Percentiles rank a stretch among this genome's conserved stretches.
phyloP scores from a whole-genome alignment of 768 basidiomycete genomes.

The Leucocoprinus birnbaumii region DNA sequence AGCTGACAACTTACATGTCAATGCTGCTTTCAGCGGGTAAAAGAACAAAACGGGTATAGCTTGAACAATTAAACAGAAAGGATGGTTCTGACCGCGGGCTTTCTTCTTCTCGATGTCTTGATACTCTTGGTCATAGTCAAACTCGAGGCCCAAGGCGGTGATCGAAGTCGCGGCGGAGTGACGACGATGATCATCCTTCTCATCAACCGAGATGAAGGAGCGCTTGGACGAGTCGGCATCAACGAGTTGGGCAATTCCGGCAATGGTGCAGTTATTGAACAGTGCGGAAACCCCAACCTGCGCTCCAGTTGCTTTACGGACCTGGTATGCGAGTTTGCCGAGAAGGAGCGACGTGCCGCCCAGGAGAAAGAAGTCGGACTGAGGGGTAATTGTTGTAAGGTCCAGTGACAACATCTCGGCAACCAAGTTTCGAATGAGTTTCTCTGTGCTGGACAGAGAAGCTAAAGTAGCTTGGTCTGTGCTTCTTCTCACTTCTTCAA shows the following conservation, averaged over 20 bases:
- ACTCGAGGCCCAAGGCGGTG: constrained; percentile 23
- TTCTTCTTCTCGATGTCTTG: constrained; percentile 18
- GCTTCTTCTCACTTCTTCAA: constrained; percentile 25
- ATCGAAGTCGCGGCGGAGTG: constrained; percentile 16
- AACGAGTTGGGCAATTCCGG: constrained; percentile 36
- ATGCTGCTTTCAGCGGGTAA: constrained; percentile 40
- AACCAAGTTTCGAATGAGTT: constrained; percentile 34
- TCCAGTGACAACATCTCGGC: constrained; percentile 30
- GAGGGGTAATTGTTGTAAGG: constrained; percentile 22
- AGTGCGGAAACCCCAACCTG: constrained; percentile 34
- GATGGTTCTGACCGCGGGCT: constrained; percentile 31
- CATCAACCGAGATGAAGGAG: constrained; percentile 9
- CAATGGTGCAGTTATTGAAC: constrained; percentile 39
- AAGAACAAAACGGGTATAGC: constrained; percentile 39
- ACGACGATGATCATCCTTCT: constrained; percentile 8
- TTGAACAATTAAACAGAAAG: constrained; percentile 37
- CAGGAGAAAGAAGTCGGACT: constrained; percentile 42
- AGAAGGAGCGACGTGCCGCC: constrained; percentile 44
- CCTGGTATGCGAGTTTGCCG: constrained; percentile 40
- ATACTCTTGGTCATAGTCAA: constrained; percentile 25
- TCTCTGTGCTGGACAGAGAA: constrained; percentile 26
- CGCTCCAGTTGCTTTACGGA: constrained; percentile 36
- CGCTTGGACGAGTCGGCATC: constrained; percentile 20
- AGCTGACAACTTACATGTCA: constrained; percentile 30
- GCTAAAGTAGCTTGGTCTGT: constrained; percentile 19